Evolutionary conservation across 2,329 filamentous ascomycete genomes (phyloP).

Genomic region (Alternaria arborescens): DNA sequence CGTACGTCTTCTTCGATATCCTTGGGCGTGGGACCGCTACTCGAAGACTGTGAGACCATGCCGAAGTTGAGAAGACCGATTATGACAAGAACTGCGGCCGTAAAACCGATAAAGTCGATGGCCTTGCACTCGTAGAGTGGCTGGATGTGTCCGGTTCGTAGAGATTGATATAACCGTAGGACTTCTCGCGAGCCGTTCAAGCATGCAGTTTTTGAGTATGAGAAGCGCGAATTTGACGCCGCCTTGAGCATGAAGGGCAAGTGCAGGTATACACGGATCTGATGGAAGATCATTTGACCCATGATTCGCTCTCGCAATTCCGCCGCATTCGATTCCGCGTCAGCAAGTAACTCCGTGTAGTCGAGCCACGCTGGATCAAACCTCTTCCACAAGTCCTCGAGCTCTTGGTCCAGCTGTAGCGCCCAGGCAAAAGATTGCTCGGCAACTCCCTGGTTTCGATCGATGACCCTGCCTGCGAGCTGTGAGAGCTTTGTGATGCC

Average conservation of each 20-base stretch:
- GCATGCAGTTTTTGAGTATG: conserved; percentile 52
- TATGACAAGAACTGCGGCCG: conserved; percentile 54
- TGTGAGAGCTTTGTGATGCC: conserved; percentile 50
- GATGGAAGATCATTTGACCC: conserved; percentile 56
- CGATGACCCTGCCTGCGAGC: conserved; percentile 55
- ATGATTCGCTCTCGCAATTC: conserved; percentile 52
- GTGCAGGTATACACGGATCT: conserved; percentile 56
- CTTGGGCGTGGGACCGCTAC: conserved; percentile 25
- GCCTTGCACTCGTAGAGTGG: conserved; percentile 58
- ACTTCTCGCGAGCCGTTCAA: conserved; percentile 54
- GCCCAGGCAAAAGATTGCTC: conserved; percentile 50
- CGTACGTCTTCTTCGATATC: conserved; percentile 48
- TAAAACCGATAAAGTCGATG: conserved; percentile 59
- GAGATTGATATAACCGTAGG: conserved; percentile 51
- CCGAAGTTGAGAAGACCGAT: conserved; percentile 54
- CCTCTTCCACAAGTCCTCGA: conserved; percentile 50
- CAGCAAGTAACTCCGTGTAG: conserved; percentile 37
- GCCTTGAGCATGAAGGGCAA: conserved; percentile 57
- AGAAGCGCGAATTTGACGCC: conserved; percentile 49
- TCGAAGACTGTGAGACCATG: conserved; percentile 6
- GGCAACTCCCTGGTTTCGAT: conserved; percentile 52
- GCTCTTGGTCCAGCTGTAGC: conserved; percentile 55
- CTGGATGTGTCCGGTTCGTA: conserved; percentile 46
- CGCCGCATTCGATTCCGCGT: conserved; percentile 44
- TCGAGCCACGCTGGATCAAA: conserved; percentile 53